Evolutionary conservation across 306 rosid species (phyloP), one percentile per base, ranked within the genome.

Genomic region (Quercus wislizeni): DNA sequence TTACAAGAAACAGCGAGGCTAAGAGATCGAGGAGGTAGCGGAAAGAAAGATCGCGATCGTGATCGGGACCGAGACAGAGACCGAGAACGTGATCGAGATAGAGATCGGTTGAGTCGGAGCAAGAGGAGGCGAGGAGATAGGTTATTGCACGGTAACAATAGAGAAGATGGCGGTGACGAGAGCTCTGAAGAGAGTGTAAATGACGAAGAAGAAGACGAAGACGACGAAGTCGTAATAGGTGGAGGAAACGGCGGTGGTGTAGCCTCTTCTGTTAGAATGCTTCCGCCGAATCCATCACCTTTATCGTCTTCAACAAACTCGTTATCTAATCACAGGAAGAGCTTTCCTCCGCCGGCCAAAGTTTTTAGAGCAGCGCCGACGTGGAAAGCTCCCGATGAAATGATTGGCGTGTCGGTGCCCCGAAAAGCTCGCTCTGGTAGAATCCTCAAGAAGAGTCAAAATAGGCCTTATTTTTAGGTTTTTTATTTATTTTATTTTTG

Each of bases 351-450:
- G 69, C 89, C 84, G 86, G 83, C 91, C 59, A 93, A 90, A 88
- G 88, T 81, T 79, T 91, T 90, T 77, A 86, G 97, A 82, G 83
- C 89, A 74, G 75, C 90, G 55, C 86, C 96, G 85, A 81, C 90
- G 82, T 93, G 91, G 98, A 96, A 91, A 79, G 89, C 91, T 67
- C 88, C 99, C 79, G 98, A 96, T 71, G 99, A 96, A 75, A 96
- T 93, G 99, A 96, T 96, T 87, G 97, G 99, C 14, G 97, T 91
- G 23, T 73, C 90, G 33, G 94, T 96, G 5, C 99, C 99, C 0
- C 86, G 99, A 61, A 96, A 88, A 78, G 98, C 99, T 75, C 99
- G 99, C 76, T 90, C 99, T 82, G 99, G 99, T 96, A 85, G 74
- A 62, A 38, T 38, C 46, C 46, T 38, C 46, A 38, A 2, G 46